A percentile compares a stretch with the other conserved stretches of the same genome.
These are phyloP conservation scores for Odonthalia washingtoniensis DNA, from an alignment of 31 red algal species.

Conservation along the genomic window DNA sequence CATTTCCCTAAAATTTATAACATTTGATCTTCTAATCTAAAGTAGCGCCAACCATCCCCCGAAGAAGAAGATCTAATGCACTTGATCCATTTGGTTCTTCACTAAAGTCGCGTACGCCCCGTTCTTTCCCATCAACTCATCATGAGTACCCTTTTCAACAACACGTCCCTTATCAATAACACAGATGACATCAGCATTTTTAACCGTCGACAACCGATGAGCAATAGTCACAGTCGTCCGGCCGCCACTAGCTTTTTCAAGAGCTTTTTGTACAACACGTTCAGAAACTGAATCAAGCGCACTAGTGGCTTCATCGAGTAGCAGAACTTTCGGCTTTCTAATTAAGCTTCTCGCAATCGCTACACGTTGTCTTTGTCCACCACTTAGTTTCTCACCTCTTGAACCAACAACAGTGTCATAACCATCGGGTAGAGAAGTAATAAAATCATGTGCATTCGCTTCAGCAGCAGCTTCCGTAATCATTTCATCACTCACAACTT, in stretches of 20 bases:
- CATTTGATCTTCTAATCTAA: too few species aligned
- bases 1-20: too few species aligned
- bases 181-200: slow-evolving; percentile 79
- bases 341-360: slow-evolving; percentile 83
- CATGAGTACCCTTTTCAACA: slow-evolving; percentile 84
- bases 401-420: slow-evolving; percentile 82
- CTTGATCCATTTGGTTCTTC: slow-evolving; percentile 68
- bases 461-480: slow-evolving; percentile 58
- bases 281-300: slow-evolving; percentile 92
- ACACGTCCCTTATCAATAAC: slow-evolving; percentile 80
- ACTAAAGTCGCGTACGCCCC: slow-evolving; percentile 79
- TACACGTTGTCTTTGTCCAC: slow-evolving; percentile 84
- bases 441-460: slow-evolving; percentile 85
- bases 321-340: slow-evolving; percentile 61
- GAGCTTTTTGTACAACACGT: slow-evolving; percentile 77
- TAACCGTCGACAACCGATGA: slow-evolving; percentile 92
- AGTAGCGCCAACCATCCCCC: too few species aligned
- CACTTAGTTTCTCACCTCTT: slow-evolving; percentile 37
- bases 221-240: slow-evolving; percentile 91
- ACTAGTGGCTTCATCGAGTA: slow-evolving; percentile 85
- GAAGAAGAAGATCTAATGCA: too few species aligned
- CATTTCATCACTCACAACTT: slow-evolving; percentile 41
- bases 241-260: slow-evolving; percentile 66
- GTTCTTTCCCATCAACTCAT: slow-evolving; percentile 70
- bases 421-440: slow-evolving; percentile 69